Conservation (phyloP, 306 rosid species). For the Crotalaria pallida region DNA sequence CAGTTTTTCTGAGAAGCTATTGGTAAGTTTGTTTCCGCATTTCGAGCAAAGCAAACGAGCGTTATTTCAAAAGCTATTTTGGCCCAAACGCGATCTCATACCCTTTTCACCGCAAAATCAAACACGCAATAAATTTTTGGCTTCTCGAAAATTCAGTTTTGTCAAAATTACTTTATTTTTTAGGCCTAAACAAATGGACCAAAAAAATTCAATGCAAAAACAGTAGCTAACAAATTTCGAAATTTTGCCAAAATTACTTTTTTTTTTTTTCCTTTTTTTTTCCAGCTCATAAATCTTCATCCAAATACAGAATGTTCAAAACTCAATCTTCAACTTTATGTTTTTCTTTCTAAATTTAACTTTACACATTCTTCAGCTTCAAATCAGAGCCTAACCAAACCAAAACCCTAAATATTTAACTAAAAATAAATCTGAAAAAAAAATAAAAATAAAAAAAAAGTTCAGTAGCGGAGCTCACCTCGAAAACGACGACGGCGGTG, state of each 20-base stretch:
- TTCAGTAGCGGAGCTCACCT: conserved; percentile 47
- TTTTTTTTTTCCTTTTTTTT: background rate
- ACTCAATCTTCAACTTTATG: background rate
- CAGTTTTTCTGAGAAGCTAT: too few species aligned
- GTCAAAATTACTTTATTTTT: too few species aligned
- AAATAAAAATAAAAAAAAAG: background rate
- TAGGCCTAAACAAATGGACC: too few species aligned
- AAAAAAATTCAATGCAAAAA: background rate
- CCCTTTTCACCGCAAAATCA: too few species aligned
- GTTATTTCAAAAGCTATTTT: too few species aligned
- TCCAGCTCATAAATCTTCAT: background rate
- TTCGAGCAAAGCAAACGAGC: too few species aligned
- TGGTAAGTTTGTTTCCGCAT: too few species aligned
- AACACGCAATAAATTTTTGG: too few species aligned
- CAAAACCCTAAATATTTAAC: conserved; percentile 31
- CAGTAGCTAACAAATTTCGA: too few species aligned
- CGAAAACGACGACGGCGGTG: conserved; percentile 41
- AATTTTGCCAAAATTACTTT: too few species aligned
- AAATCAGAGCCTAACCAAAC: conserved; percentile 8
- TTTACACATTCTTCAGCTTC: conserved; percentile 22
- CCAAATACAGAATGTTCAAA: background rate
- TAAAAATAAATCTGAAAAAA: background rate
- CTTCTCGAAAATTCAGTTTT: too few species aligned
- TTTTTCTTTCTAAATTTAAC: background rate
- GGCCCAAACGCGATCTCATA: too few species aligned